Evolutionary conservation across 306 rosid species (phyloP).

Genomic region (Prinsepia uniflora): DNA sequence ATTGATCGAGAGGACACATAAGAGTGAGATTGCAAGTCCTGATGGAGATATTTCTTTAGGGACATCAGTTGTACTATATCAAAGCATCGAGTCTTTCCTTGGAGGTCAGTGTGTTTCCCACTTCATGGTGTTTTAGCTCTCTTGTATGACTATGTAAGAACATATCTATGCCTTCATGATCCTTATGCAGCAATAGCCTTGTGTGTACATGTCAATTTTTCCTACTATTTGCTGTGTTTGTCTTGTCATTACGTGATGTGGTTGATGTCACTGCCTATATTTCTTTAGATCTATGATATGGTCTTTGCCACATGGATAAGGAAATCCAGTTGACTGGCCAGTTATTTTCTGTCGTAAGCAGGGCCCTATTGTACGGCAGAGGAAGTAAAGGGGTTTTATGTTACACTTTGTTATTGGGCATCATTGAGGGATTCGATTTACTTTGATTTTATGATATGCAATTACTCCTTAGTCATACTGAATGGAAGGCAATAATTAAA

Average conservation of each 20-base stretch:
- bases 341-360: background rate
- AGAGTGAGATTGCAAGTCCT: slow-evolving; percentile 34
- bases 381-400: too few relatives aligned
- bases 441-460: background rate
- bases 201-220: background rate
- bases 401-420: background rate
- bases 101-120: slow-evolving; percentile 46
- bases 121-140: slow-evolving; percentile 2
- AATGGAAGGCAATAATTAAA: background rate
- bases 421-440: background rate
- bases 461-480: background rate
- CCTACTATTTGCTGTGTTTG: background rate
- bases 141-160: background rate
- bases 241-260: background rate
- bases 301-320: background rate
- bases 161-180: background rate
- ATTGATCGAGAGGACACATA: slow-evolving; percentile 47
- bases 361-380: background rate
- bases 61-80: slow-evolving; percentile 48
- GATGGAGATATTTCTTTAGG: slow-evolving; percentile 36
- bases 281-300: background rate
- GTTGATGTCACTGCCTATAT: background rate
- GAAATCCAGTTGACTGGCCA: background rate
- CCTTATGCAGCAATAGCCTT: background rate
- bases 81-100: slow-evolving; percentile 43